phyloP scores from a whole-genome alignment of 2,329 filamentous ascomycete species.

The Clarireedia paspali region DNA sequence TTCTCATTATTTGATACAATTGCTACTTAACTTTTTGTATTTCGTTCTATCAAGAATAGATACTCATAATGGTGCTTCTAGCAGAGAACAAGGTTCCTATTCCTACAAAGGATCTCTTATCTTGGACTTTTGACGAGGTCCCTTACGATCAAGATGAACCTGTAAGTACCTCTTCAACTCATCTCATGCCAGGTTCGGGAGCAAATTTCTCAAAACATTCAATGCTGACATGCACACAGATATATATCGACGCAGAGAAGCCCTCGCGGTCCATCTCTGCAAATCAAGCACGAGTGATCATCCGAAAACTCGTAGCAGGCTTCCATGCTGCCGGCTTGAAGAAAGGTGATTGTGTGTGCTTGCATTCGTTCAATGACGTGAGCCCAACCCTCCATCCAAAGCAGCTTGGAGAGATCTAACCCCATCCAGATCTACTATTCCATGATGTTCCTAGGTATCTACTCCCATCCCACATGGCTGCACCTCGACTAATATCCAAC shows the following conservation, averaged over 20 bases:
- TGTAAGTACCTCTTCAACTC: conserved; percentile 9
- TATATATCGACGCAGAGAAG: conserved; percentile 23
- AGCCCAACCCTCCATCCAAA: not conserved
- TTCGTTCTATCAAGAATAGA: not conserved
- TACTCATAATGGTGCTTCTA: conserved; percentile 2
- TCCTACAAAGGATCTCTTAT: conserved; percentile 20
- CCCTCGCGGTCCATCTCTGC: conserved; percentile 20
- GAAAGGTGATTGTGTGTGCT: conserved; percentile 26
- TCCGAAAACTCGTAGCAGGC: conserved; percentile 23
- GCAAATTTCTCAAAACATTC: not conserved
- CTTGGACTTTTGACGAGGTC: conserved; percentile 23
- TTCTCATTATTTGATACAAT: no score
- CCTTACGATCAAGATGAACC: conserved; percentile 20
- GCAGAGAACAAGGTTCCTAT: conserved; percentile 9
- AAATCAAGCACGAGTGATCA: conserved; percentile 19
- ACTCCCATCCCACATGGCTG: not conserved
- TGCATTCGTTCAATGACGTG: conserved; percentile 28
- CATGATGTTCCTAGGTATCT: conserved; percentile 18
- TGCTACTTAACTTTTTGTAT: no score
- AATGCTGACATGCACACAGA: conserved; percentile 13
- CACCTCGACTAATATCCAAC: not conserved
- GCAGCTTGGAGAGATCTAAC: not conserved
- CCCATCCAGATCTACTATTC: conserved; percentile 21
- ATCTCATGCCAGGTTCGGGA: not conserved
- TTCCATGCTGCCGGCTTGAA: conserved; percentile 22